These are phyloP conservation scores for Sorghum bicolor DNA, from an alignment of 176 grass and related monocot species.

Conservation along the genomic window Sorghum_bicolor_NCBIv3 NC_012870.2:65536001-65536500, in stretches of 20 bases:
- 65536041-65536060: conserved; percentile 67
- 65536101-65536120: conserved; percentile 77
- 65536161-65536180: conserved; percentile 54
- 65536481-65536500: neutral
- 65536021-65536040: neutral
- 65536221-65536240: neutral
- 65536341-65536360: neutral
- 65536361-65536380: neutral
- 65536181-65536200: conserved; percentile 13
- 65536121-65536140: conserved; percentile 66
- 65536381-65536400: neutral
- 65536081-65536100: conserved; percentile 98
- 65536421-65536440: neutral
- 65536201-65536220: neutral
- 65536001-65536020: neutral
- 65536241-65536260: neutral
- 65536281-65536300: neutral
- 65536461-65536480: neutral
- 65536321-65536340: neutral
- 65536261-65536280: neutral
- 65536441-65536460: neutral
- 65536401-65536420: neutral
- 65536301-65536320: neutral
- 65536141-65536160: conserved; percentile 83
- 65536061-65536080: conserved; percentile 79